Conservation (phyloP, 768 basidiomycete genomes). For the Leccinum olivaceopallidum region DNA sequence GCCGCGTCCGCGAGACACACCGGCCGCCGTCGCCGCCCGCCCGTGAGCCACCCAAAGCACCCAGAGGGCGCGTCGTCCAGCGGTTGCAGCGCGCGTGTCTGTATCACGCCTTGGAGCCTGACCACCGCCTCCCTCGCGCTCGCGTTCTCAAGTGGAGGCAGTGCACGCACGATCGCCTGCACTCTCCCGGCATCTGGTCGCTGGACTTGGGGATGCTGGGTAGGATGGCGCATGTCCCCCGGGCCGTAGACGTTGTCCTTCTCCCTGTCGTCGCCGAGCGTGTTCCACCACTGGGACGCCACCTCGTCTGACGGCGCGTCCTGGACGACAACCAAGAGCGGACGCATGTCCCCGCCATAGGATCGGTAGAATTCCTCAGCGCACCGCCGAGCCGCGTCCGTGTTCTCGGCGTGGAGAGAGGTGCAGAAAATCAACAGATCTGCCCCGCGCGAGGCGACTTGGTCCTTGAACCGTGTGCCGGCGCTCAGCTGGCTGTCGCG, state of each 20-base stretch:
- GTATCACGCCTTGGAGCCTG: conserved; percentile 16
- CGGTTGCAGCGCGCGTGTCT: conserved; percentile 26
- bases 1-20: not conserved
- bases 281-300: conserved; percentile 26
- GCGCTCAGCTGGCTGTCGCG: conserved; percentile 22
- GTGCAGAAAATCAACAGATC: conserved; percentile 30
- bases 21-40: not conserved
- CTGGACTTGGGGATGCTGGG: not conserved
- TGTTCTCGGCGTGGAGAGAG: conserved; percentile 7
- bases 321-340: conserved; percentile 25
- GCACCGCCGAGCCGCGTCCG: conserved; percentile 9
- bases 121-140: conserved; percentile 4
- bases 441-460: conserved; percentile 19
- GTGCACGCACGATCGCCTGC: conserved; percentile 23
- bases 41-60: conserved; percentile 22
- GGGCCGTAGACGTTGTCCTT: not conserved
- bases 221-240: not conserved
- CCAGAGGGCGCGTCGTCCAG: conserved; percentile 19
- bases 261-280: conserved; percentile 9
- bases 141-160: conserved; percentile 12
- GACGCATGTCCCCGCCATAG: conserved; percentile 29
- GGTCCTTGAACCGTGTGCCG: conserved; percentile 27
- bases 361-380: conserved; percentile 21
- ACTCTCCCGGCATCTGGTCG: conserved; percentile 3
- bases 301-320: conserved; percentile 21